Evolutionary conservation across 2,329 filamentous ascomycete species (phyloP).

Genomic region (Diaporthe sp.): DNA sequence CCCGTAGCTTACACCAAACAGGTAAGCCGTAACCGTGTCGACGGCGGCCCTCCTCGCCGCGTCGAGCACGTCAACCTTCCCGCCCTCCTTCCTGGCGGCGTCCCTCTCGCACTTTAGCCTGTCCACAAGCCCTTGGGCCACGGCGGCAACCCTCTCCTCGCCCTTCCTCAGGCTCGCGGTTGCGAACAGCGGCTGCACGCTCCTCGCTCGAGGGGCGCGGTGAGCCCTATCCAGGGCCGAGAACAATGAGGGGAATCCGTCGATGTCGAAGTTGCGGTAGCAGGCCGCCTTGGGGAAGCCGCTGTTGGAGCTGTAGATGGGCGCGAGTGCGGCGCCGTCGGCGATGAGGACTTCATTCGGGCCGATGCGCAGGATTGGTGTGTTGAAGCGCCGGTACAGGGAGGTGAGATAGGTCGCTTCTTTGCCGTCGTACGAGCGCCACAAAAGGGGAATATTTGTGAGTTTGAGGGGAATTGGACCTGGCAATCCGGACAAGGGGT

Average conservation of each 20-base stretch:
- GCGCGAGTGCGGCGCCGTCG: constrained; percentile 59
- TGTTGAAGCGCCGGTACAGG: constrained; percentile 27
- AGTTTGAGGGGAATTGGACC: constrained; percentile 28
- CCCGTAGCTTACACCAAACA: constrained; percentile 64
- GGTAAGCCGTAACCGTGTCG: constrained; percentile 67
- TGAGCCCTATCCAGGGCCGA: constrained; percentile 57
- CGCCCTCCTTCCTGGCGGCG: constrained; percentile 40
- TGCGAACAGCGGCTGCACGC: constrained; percentile 63
- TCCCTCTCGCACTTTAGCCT: constrained; percentile 53
- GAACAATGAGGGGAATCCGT: constrained; percentile 68
- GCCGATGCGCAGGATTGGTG: constrained; percentile 52
- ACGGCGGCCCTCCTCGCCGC: constrained; percentile 64
- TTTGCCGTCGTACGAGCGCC: constrained; percentile 32
- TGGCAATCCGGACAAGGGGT: constrained; percentile 17
- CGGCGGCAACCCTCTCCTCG: constrained; percentile 54
- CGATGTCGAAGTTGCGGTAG: constrained; percentile 71
- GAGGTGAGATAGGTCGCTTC: constrained; percentile 31
- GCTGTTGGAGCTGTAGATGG: constrained; percentile 66
- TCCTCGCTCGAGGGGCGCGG: constrained; percentile 61
- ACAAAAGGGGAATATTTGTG: constrained; percentile 15
- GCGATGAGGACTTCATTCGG: constrained; percentile 58
- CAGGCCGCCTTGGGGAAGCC: constrained; percentile 66
- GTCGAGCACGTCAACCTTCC: constrained; percentile 63
- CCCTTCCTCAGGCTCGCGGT: constrained; percentile 48
- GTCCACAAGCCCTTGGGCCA: constrained; percentile 50